Conservation (phyloP, 2,329 filamentous ascomycete genomes). For the Curvularia sp. region DNA sequence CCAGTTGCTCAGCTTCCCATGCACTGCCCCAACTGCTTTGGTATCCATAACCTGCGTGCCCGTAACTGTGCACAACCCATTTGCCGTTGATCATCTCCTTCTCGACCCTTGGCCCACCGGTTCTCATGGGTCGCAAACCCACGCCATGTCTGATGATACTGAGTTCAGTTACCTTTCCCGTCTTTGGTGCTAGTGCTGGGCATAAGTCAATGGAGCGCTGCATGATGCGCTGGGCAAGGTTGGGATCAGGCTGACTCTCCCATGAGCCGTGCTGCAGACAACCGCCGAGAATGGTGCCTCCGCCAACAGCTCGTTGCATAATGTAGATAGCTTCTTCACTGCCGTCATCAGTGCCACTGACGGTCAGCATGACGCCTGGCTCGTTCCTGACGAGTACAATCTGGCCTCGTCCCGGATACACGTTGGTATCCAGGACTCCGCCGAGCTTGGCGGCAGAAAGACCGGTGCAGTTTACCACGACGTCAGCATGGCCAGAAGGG, state of each 20-base stretch:
- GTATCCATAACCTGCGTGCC: slow-evolving; percentile 80
- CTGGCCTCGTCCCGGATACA: slow-evolving; percentile 83
- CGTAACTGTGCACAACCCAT: slow-evolving; percentile 81
- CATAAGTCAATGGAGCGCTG: slow-evolving; percentile 71
- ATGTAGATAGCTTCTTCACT: slow-evolving; percentile 77
- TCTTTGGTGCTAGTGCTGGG: slow-evolving; percentile 65
- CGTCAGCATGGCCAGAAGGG: slow-evolving; percentile 64
- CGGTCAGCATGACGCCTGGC: slow-evolving; percentile 71
- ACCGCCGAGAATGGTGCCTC: slow-evolving; percentile 86
- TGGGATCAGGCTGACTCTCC: slow-evolving; percentile 80
- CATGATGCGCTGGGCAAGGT: slow-evolving; percentile 84
- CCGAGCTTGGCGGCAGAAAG: slow-evolving; percentile 77
- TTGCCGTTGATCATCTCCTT: slow-evolving; percentile 69
- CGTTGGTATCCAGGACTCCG: slow-evolving; percentile 76
- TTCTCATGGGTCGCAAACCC: slow-evolving; percentile 77
- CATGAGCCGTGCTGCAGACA: slow-evolving; percentile 81
- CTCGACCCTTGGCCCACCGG: slow-evolving; percentile 77
- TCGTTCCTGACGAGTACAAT: slow-evolving; percentile 84
- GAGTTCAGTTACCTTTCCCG: slow-evolving; percentile 72
- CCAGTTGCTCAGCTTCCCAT: slow-evolving; percentile 51
- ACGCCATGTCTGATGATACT: slow-evolving; percentile 82
- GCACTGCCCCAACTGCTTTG: slow-evolving; percentile 57
- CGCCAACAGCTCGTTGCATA: slow-evolving; percentile 78
- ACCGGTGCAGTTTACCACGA: slow-evolving; percentile 87
- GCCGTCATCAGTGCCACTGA: slow-evolving; percentile 77